These are phyloP conservation scores for Mucor circinelloides DNA, from an alignment of 371 early-diverging fungal genomes.

Conservation along the genomic window DNA sequence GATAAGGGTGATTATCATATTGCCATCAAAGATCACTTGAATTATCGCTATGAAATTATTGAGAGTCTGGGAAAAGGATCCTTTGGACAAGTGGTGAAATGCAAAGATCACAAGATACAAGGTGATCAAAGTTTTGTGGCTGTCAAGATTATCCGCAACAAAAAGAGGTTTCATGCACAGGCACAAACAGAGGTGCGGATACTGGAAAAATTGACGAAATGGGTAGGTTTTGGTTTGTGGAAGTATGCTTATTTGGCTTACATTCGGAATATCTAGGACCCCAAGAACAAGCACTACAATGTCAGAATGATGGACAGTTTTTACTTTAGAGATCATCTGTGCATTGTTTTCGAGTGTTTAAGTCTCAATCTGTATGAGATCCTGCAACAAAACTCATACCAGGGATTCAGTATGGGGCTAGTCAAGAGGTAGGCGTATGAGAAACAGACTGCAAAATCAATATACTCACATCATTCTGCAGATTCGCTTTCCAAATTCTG, in stretches of 20 bases:
- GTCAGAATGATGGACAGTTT: constrained; percentile 92
- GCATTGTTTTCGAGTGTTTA: constrained; percentile 95
- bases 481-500: constrained; percentile 84
- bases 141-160: constrained; percentile 85
- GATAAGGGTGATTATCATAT: constrained; percentile 78
- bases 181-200: constrained; percentile 82
- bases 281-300: constrained; percentile 76
- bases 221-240: constrained; percentile 20
- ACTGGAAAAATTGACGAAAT: constrained; percentile 58
- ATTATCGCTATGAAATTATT: constrained; percentile 79
- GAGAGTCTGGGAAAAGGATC: constrained; percentile 82
- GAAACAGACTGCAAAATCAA: neutral
- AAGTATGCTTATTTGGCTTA: neutral
- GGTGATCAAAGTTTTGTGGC: constrained; percentile 64
- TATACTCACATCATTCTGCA: neutral
- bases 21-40: constrained; percentile 69
- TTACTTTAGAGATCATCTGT: constrained; percentile 92
- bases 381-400: constrained; percentile 90
- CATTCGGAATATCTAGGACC: constrained; percentile 59
- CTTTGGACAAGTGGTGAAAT: constrained; percentile 87
- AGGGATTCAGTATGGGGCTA: constrained; percentile 85
- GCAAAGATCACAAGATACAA: constrained; percentile 65
- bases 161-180: constrained; percentile 81
- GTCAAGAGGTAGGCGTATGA: constrained; percentile 62
- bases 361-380: constrained; percentile 97